Base-by-base conservation (phyloP, 164 flowering plant species). In the Euptelea pleiosperma region DNA sequence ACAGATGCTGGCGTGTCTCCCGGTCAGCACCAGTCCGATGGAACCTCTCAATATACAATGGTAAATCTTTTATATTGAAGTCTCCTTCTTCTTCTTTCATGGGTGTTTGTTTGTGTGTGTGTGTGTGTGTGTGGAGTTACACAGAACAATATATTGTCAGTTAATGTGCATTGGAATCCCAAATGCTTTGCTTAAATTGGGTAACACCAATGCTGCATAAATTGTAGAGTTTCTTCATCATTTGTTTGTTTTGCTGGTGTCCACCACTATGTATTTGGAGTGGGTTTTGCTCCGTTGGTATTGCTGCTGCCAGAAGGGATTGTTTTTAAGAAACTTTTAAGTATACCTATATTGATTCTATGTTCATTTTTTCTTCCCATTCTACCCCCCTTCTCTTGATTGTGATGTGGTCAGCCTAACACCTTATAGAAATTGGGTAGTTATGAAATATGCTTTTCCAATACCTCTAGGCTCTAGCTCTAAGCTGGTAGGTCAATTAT, bases 1-100 rank as follows among this genome's bases (percentile, higher is more conserved):
- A 63, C 73, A 22, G 70, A 70, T 71, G 65, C 65, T 44, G 73
- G 64, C 58, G 52, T 44, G 40, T 70, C 79, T 60, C 72, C 70
- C 26, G 54, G 58, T 70, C 57, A 52, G n/a, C 62, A 47, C 26
- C 70, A 70, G 25, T 40, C 82, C 40, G 64, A 55, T 50, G 72
- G 64, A 44, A 22, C 64, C 29, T 65, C 76, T 31, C 55, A 50
- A 21, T 62, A 71, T 52, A 11, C 72, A 41, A 57, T 39, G 79
- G 91, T 83, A 68, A 48, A 34, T 52, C 18, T 45, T 31, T 26
- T 33, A n/a, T 18, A 33, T 21, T 39, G 0, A 8, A 14, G 9
- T 35, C 8, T 35, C 12, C 24, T 8, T 21, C 15, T 46, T 40
- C 21, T 28, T 11, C 21, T 43, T 50, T 52, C 33, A 18, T 45